A percentile compares a stretch with the other conserved stretches of the same genome.
Conservation (phyloP, 2,329 filamentous ascomycete species). For the Pseudogymnoascus sp. region DNA sequence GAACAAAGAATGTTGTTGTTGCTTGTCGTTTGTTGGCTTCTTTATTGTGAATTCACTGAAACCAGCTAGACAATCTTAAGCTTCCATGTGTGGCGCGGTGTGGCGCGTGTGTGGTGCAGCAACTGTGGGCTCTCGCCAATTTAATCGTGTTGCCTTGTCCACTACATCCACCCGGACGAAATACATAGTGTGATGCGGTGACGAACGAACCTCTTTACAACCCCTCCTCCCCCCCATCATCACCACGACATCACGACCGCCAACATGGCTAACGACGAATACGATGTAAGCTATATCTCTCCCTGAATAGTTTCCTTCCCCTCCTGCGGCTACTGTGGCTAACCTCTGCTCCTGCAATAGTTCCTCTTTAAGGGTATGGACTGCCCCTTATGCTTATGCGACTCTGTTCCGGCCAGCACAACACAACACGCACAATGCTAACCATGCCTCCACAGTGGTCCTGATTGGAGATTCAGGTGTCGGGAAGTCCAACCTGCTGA, state of each 20-base stretch:
- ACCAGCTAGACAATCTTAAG: not conserved
- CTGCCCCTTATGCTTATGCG: slow-evolving; percentile 12
- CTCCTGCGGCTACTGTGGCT: slow-evolving; percentile 30
- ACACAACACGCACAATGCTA: slow-evolving; percentile 23
- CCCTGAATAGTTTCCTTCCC: slow-evolving; percentile 16
- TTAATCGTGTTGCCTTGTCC: slow-evolving; percentile 15
- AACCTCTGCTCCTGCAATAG: slow-evolving; percentile 40
- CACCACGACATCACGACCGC: slow-evolving; percentile 24
- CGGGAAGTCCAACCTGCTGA: slow-evolving; percentile 99
- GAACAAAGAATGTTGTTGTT: not conserved
- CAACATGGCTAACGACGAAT: slow-evolving; percentile 99
- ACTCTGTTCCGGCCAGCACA: not conserved
- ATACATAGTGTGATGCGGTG: slow-evolving; percentile 11
- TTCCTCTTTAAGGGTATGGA: slow-evolving; percentile 84
- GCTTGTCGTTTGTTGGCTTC: not conserved
- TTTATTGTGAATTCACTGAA: slow-evolving; percentile 2
- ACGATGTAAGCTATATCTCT: slow-evolving; percentile 69
- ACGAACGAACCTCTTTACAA: slow-evolving; percentile 11
- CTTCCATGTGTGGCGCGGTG: slow-evolving; percentile 11
- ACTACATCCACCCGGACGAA: slow-evolving; percentile 9
- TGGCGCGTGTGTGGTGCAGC: slow-evolving; percentile 24
- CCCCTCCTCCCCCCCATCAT: slow-evolving; percentile 15
- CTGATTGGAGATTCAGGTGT: slow-evolving; percentile 98
- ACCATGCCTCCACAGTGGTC: slow-evolving; percentile 57
- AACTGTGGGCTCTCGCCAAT: not conserved